Conservation (phyloP, 2,329 filamentous ascomycete species). For the Neonectria hederae region DNA sequence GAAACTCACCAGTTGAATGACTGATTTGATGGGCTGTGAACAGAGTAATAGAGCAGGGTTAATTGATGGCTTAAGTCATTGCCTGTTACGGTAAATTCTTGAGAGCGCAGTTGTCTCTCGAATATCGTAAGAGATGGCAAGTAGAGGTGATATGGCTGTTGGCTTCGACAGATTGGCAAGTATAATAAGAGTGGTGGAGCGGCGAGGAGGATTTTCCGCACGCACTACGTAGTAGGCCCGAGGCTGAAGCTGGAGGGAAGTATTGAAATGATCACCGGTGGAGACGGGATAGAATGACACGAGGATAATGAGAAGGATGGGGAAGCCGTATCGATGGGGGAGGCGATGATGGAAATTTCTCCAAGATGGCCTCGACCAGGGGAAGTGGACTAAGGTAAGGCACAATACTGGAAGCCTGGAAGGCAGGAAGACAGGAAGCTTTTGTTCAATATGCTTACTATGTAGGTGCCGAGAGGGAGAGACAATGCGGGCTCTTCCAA, state of each 20-base stretch:
- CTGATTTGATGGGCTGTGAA: constrained; percentile 3
- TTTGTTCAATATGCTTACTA: background rate
- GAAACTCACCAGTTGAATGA: background rate
- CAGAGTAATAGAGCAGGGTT: background rate
- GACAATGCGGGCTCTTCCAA: background rate
- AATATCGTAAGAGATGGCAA: background rate
- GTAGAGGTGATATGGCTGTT: background rate
- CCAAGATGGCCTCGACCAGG: background rate
- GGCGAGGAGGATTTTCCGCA: constrained; percentile 26
- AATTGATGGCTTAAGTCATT: background rate
- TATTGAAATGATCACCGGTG: background rate
- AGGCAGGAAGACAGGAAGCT: background rate
- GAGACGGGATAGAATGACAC: background rate
- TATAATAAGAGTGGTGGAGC: constrained; percentile 2
- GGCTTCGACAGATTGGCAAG: background rate
- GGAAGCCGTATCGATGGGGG: background rate
- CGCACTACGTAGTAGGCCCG: too few species aligned
- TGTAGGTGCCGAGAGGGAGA: too few species aligned
- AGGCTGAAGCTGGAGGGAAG: constrained; percentile 8
- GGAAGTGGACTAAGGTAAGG: background rate
- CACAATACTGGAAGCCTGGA: background rate
- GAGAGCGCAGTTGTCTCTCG: background rate
- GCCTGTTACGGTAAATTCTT: background rate
- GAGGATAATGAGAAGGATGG: constrained; percentile 1
- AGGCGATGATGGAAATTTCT: constrained; percentile 2